phyloP scores from a whole-genome alignment of 2,329 filamentous ascomycete genomes.

The Didymellaceae sp. region DNA sequence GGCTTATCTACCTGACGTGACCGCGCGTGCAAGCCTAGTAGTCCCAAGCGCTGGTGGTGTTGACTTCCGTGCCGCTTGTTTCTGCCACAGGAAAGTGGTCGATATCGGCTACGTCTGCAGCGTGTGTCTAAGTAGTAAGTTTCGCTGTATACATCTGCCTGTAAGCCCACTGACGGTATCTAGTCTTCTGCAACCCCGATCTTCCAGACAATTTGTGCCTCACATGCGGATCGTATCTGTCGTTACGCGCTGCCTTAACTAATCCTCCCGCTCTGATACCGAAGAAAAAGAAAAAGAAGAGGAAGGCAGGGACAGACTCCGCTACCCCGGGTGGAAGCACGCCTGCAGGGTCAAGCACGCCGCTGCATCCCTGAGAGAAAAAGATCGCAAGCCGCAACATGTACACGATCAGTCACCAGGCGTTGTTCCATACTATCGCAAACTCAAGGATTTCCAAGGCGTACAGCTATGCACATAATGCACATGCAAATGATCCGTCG shows the following conservation, averaged over 20 bases:
- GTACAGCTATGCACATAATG: too few species aligned
- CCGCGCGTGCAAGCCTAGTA: constrained; percentile 69
- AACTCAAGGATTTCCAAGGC: too few species aligned
- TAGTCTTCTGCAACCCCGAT: constrained; percentile 47
- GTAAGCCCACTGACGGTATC: constrained; percentile 8
- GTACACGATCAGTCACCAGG: neutral
- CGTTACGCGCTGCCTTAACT: constrained; percentile 41
- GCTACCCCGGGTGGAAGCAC: constrained; percentile 44
- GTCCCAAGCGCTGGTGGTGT: constrained; percentile 83
- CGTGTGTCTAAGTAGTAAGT: constrained; percentile 83
- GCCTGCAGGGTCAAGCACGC: constrained; percentile 42
- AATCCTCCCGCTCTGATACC: constrained; percentile 46
- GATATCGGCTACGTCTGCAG: constrained; percentile 95
- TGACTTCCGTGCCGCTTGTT: constrained; percentile 97
- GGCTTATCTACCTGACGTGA: constrained; percentile 79
- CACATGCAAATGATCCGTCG: too few species aligned
- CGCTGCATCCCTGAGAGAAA: constrained; percentile 38
- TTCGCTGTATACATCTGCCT: neutral
- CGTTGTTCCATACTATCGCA: too few species aligned
- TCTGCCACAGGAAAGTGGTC: constrained; percentile 90
- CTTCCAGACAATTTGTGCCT: constrained; percentile 46
- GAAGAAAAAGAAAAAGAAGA: constrained; percentile 51
- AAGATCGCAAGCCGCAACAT: neutral
- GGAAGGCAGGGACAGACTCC: constrained; percentile 41
- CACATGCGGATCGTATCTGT: constrained; percentile 50